Base-by-base conservation (phyloP, 1,284 basidiomycete species). In the Malassezia japonica region DNA sequence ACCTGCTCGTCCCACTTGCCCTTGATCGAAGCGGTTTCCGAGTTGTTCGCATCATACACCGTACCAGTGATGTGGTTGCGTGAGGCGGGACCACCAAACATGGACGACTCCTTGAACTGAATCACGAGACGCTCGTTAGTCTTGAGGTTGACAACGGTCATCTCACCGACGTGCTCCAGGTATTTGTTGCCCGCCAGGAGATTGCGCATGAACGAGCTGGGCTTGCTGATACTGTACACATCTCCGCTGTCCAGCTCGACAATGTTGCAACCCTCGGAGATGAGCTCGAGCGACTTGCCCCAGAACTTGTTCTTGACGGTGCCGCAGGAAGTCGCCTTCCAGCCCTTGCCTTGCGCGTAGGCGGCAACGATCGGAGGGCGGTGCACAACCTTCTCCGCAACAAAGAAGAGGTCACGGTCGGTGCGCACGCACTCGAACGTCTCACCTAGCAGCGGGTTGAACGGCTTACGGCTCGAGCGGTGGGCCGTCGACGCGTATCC, bases 241-340 rank as follows among this genome's bases (percentile, higher is more conserved):
- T 72, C 70, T 31, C 68, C 68, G 24, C 65, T 62, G 36, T 62
- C 62, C 10, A 72, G 58, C 36, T 70, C 68, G 13, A 72, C 48
- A 20, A 62, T 42, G 18, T 57, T 38, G 1, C 15, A 15, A 1
- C 70, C 70, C 32, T 72, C 70, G 9, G 68, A 61, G 15, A 72
- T 72, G 9, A 72, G 58, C 58, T 72, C 70, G 23, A 70, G 56
- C 13, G 57, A 62, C 40, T 72, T 72, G 32, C 70, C 70, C 70
- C 70, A 72, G 44, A 72, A 72, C 54, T 72, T 72, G 59, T 70
- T 70, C 58, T 72, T 72, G 47, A 72, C 67, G 1, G 65, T 56
- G 27, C 54, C 59, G 56, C 64, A 67, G 2, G 63, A 60, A 9
- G 59, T 50, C 9, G 53, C 56, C 33, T 62, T 61, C 70, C 70